Evolutionary conservation across 2,329 filamentous ascomycete species (phyloP).

Genomic region (Fusarium sp.): DNA sequence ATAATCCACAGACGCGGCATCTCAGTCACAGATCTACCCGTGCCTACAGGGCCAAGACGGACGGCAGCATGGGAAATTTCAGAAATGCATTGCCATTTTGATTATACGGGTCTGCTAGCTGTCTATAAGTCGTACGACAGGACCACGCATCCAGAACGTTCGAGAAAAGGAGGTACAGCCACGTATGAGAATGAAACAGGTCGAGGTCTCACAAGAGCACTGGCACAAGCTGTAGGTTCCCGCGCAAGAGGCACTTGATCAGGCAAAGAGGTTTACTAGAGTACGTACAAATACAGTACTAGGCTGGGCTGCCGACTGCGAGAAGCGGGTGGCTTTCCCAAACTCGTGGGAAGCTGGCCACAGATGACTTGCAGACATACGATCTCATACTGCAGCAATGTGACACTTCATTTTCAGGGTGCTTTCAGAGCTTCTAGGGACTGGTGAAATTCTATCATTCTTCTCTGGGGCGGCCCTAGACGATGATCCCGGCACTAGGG

Average conservation of each 20-base stretch:
- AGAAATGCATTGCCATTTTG: conserved; percentile 21
- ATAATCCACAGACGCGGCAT: not conserved
- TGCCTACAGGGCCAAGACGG: conserved; percentile 1
- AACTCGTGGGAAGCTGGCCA: conserved; percentile 27
- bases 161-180: conserved; percentile 39
- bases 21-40: not conserved
- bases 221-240: conserved; percentile 12
- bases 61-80: conserved; percentile 10
- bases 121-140: conserved; percentile 28
- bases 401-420: conserved; percentile 26
- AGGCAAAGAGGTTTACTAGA: conserved; percentile 10
- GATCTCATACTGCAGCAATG: conserved; percentile 35
- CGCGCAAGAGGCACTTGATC: conserved; percentile 9
- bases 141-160: conserved; percentile 30
- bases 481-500: conserved; percentile 31
- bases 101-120: conserved; percentile 18
- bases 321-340: conserved; percentile 29
- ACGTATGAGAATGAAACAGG: conserved; percentile 30
- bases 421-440: conserved; percentile 5
- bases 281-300: conserved; percentile 11
- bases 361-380: conserved; percentile 42
- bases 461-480: conserved; percentile 17
- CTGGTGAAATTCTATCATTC: not conserved
- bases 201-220: conserved; percentile 6
- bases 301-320: not conserved